Conservation (phyloP, 1,284 basidiomycete species). For the Rhodotorula mucilaginosa region DNA sequence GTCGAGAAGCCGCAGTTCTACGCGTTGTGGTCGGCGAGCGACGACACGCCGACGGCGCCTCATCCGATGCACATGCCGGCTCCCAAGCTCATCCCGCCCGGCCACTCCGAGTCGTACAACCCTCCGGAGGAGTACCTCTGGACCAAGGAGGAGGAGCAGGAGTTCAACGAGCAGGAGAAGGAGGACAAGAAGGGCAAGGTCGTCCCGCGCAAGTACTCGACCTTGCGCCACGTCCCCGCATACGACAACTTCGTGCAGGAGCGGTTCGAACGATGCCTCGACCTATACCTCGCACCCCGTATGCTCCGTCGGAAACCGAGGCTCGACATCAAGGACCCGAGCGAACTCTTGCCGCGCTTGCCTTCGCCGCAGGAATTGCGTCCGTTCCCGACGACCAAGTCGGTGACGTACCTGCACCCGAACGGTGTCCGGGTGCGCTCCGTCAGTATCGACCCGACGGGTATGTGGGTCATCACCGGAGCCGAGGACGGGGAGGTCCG, state of each 20-base stretch:
- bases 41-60: slow-evolving; percentile 45
- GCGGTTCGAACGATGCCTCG: slow-evolving; percentile 89
- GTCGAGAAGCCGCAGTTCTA: slow-evolving; percentile 76
- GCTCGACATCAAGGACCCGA: slow-evolving; percentile 68
- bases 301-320: slow-evolving; percentile 70
- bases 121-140: slow-evolving; percentile 96
- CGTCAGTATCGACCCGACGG: slow-evolving; percentile 78
- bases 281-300: slow-evolving; percentile 94
- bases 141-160: slow-evolving; percentile 75
- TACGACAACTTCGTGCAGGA: slow-evolving; percentile 92
- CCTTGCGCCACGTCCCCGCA: slow-evolving; percentile 85
- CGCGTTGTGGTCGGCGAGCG: slow-evolving; percentile 75
- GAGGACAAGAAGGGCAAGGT: slow-evolving; percentile 90
- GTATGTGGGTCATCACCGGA: slow-evolving; percentile 86
- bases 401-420: slow-evolving; percentile 69
- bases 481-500: slow-evolving; percentile 84
- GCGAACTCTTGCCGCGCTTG: slow-evolving; percentile 89
- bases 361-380: slow-evolving; percentile 86
- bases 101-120: slow-evolving; percentile 94
- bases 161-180: slow-evolving; percentile 80
- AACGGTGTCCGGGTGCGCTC: slow-evolving; percentile 67
- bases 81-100: slow-evolving; percentile 84
- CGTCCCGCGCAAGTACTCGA: slow-evolving; percentile 80
- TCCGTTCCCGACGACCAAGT: slow-evolving; percentile 88
- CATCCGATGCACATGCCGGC: slow-evolving; percentile 79